A percentile compares a stretch with the other conserved stretches of the same genome.
Evolutionary conservation across 768 basidiomycete species (phyloP).

Genomic region (Paxillus ammoniavirescens): DNA sequence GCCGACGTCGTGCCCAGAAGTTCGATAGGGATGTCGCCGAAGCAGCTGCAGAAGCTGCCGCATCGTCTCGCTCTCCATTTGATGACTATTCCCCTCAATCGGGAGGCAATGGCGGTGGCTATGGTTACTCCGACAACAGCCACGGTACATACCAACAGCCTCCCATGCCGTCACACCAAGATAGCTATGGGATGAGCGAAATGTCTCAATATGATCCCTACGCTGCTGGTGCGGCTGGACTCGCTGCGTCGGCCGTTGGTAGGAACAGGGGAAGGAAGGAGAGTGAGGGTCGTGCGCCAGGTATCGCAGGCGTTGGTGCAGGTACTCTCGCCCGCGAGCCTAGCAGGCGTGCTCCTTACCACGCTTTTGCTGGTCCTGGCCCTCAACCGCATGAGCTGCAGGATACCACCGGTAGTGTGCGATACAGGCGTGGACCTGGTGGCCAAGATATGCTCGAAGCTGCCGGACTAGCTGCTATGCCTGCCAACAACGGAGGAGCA

Average conservation of each 20-base stretch:
- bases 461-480: constrained; percentile 19
- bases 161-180: constrained; percentile 37
- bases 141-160: constrained; percentile 60
- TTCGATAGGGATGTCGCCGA: constrained; percentile 76
- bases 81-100: constrained; percentile 41
- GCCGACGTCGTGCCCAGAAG: constrained; percentile 59
- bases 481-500: background rate
- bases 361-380: constrained; percentile 37
- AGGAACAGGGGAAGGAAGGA: constrained; percentile 27
- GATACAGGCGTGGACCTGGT: constrained; percentile 17
- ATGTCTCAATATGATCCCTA: constrained; percentile 40
- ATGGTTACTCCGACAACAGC: constrained; percentile 46
- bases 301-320: constrained; percentile 38
- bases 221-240: constrained; percentile 17
- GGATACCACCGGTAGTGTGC: constrained; percentile 11
- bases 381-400: constrained; percentile 19
- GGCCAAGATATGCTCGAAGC: constrained; percentile 30
- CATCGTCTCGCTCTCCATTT: constrained; percentile 48
- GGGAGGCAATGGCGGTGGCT: constrained; percentile 20
- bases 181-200: constrained; percentile 54
- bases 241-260: constrained; percentile 22
- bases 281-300: constrained; percentile 35
- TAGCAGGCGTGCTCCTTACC: constrained; percentile 34
- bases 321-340: constrained; percentile 29
- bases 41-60: constrained; percentile 64